These are phyloP conservation scores for Boletus pseudopeckii DNA, from an alignment of 768 basidiomycete genomes.

Conservation along the genomic window DNA sequence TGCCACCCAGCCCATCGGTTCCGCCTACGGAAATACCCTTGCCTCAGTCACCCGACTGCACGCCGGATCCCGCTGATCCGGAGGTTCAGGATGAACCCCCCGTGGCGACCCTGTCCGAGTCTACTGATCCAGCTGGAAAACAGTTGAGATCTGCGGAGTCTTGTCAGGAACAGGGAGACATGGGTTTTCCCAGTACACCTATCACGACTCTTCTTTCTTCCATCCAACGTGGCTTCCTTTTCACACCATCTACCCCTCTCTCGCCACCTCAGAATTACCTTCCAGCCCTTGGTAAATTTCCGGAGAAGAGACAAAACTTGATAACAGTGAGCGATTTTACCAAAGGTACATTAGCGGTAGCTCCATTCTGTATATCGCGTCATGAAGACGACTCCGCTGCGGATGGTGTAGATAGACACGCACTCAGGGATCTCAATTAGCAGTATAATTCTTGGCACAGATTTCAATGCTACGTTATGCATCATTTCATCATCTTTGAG, in stretches of 20 bases:
- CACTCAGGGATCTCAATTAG: slow-evolving; percentile 26
- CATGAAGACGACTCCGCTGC: slow-evolving; percentile 2
- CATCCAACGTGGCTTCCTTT: slow-evolving; percentile 67
- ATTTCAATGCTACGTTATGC: slow-evolving; percentile 6
- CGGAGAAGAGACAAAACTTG: slow-evolving; percentile 7
- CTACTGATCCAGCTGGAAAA: neutral
- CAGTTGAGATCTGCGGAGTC: neutral
- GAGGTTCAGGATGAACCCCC: slow-evolving; percentile 4
- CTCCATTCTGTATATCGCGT: slow-evolving; percentile 9
- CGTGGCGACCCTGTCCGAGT: neutral
- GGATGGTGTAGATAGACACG: slow-evolving; percentile 22
- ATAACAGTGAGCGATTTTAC: neutral
- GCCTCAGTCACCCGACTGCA: slow-evolving; percentile 17
- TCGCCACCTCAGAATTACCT: slow-evolving; percentile 53
- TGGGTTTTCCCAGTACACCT: slow-evolving; percentile 45
- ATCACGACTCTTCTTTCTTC: slow-evolving; percentile 60
- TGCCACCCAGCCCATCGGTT: slow-evolving; percentile 22
- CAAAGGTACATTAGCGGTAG: neutral
- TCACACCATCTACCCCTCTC: slow-evolving; percentile 59
- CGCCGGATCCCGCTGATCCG: neutral
- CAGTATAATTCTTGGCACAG: neutral
- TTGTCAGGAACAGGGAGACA: slow-evolving; percentile 2
- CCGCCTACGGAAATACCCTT: slow-evolving; percentile 19
- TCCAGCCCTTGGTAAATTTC: neutral
- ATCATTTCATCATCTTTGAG: neutral